Percentiles rank a stretch among this genome's conserved stretches.
phyloP scores from a whole-genome alignment of 208 protist genomes.

The Strigomonas galati region DNA sequence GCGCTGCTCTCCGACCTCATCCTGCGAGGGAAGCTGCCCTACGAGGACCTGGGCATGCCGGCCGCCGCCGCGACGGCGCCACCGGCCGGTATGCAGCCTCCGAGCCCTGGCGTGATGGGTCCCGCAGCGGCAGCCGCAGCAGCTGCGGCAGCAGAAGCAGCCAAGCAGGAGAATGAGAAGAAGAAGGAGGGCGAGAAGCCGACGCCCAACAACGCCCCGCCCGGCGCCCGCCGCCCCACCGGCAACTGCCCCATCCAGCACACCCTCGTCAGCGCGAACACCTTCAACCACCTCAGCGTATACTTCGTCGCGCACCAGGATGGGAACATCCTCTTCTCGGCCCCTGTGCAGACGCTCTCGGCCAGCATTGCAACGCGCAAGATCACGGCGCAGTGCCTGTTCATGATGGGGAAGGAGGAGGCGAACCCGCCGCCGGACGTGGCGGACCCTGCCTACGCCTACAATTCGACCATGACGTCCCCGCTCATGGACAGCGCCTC shows the following conservation, averaged over 20 bases:
- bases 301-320: conserved; percentile 74
- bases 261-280: conserved; percentile 69
- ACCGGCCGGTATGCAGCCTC: neutral
- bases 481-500: no score
- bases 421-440: conserved; percentile 15
- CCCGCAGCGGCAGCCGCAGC: neutral
- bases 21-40: conserved; percentile 32
- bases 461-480: no score
- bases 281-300: conserved; percentile 74
- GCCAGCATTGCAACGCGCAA: conserved; percentile 62
- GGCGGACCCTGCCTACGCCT: neutral
- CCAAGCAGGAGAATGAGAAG: neutral
- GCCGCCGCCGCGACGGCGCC: neutral
- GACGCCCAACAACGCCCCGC: neutral
- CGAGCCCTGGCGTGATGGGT: conserved; percentile 2
- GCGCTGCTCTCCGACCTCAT: conserved; percentile 41
- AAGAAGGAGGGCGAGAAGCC: neutral
- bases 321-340: conserved; percentile 41
- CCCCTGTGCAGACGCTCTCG: conserved; percentile 63
- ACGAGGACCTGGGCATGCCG: neutral
- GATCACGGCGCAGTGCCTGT: conserved; percentile 67
- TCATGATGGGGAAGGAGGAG: conserved; percentile 53
- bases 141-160: neutral
- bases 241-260: conserved; percentile 40
- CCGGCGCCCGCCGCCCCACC: conserved; percentile 20